Evolutionary conservation across 2,329 filamentous ascomycete species (phyloP).

Genomic region (Colletotrichum tanaceti): DNA sequence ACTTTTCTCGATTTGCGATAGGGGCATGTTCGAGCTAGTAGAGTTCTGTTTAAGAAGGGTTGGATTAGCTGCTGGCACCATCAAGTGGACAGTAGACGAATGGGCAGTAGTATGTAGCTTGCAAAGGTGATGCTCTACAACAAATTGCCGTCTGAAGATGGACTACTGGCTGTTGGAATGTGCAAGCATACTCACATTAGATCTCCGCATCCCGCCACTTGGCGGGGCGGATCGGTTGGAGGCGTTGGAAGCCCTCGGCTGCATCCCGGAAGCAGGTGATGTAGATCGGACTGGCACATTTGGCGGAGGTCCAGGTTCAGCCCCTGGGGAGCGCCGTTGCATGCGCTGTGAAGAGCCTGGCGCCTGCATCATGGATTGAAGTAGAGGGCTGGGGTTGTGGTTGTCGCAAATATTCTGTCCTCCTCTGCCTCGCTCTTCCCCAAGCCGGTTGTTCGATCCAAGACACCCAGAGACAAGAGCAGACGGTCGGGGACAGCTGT

Average conservation of each 20-base stretch:
- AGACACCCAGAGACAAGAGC: slow-evolving; percentile 19
- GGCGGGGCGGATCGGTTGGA: slow-evolving; percentile 69
- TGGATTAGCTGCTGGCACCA: slow-evolving; percentile 22
- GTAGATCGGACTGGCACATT: slow-evolving; percentile 67
- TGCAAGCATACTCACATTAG: slow-evolving; percentile 64
- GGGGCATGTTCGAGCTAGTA: slow-evolving; percentile 73
- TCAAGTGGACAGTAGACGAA: slow-evolving; percentile 4
- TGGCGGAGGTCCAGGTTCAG: slow-evolving; percentile 68
- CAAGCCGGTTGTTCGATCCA: slow-evolving; percentile 4
- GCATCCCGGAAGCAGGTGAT: slow-evolving; percentile 68
- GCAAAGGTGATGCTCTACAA: neutral
- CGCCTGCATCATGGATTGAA: slow-evolving; percentile 60
- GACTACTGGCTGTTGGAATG: slow-evolving; percentile 2
- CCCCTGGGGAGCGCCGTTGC: slow-evolving; percentile 73
- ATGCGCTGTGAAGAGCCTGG: slow-evolving; percentile 64
- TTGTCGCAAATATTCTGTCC: slow-evolving; percentile 9
- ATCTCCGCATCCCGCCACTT: slow-evolving; percentile 57
- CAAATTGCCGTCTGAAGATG: neutral
- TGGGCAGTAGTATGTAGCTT: neutral
- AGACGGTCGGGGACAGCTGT: neutral
- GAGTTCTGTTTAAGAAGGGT: slow-evolving; percentile 39
- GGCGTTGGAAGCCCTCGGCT: slow-evolving; percentile 72
- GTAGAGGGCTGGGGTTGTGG: neutral
- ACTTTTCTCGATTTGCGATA: slow-evolving; percentile 99
- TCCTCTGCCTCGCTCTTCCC: slow-evolving; percentile 30